Evolutionary conservation across 1,139 yeast genomes (phyloP), one percentile per base, ranked within the genome.

Genomic region (Hyphopichia burtonii): DNA sequence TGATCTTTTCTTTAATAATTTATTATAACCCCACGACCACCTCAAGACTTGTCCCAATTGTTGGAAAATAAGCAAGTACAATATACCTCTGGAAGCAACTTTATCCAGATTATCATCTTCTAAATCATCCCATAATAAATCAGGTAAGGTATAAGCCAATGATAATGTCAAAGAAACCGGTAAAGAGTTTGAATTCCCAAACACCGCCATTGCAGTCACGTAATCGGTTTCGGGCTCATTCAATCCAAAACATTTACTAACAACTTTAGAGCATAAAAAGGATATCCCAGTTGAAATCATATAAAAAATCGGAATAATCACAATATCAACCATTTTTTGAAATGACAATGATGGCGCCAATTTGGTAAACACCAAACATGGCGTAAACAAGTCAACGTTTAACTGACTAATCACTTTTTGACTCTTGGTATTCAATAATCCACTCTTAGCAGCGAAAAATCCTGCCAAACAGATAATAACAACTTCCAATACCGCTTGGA

Each of bases 21-120:
- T 83, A 58, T 87, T 86, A 64, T 81, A 86, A n/a, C 96, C 96
- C 94, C 95, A 87, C 3, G 93, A 84, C 96, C 96, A 87, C 47
- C 96, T 71, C 45, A 87, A 69, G 53, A 86, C 76, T 65, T 86
- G 95, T 32, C 95, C 95, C 56, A 87, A 72, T 59, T 87, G 96
- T 66, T 87, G 95, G 64, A 87, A 87, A 39, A 87, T 83, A 44
- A 87, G 67, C 52, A 87, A 68, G 60, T 87, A 87, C 42, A 87
- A 69, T 41, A 87, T 82, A 36, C 95, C 96, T 47, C 96, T 73
- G 3, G 89, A 81, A 0, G 94, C 94, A 39, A 87, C 83, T 51
- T 80, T 80, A 51, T 86, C 93, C 15, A 80, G 66, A 23, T 74
- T 67, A 56, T 87, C 96, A 51, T 77, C 75, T 4, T 73, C 77